Conservation (phyloP, 2,329 filamentous ascomycete genomes). For the Anisogramma anomala region DNA sequence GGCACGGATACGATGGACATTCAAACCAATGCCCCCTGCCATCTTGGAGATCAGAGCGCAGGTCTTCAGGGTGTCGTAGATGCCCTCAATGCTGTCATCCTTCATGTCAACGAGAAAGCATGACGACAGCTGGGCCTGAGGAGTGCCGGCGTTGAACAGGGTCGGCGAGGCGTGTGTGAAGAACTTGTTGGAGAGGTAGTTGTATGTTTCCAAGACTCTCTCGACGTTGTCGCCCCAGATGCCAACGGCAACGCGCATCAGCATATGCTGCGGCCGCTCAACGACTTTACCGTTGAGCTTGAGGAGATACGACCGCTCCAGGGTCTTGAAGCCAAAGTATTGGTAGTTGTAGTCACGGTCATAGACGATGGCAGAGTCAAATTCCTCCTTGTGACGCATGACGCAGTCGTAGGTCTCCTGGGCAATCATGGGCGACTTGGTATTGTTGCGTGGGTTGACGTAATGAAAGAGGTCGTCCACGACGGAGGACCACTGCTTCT, state of each 20-base stretch:
- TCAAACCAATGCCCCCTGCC: slow-evolving; percentile 93
- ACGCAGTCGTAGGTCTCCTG: slow-evolving; percentile 81
- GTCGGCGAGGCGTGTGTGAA: slow-evolving; percentile 98
- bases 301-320: slow-evolving; percentile 94
- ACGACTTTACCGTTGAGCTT: slow-evolving; percentile 93
- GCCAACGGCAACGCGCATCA: slow-evolving; percentile 96
- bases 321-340: slow-evolving; percentile 99
- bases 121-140: slow-evolving; percentile 85
- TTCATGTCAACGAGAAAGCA: slow-evolving; percentile 99
- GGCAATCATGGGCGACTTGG: slow-evolving; percentile 85
- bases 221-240: slow-evolving; percentile 95
- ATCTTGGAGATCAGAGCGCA: slow-evolving; percentile 99
- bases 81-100: slow-evolving; percentile 97
- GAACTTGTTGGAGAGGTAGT: slow-evolving; percentile 96
- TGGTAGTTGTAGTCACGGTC: slow-evolving; percentile 99
- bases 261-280: slow-evolving; percentile 97
- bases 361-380: slow-evolving; percentile 98
- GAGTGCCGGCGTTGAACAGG: slow-evolving; percentile 95
- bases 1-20: slow-evolving; percentile 90
- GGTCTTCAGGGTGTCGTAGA: slow-evolving; percentile 97
- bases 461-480: slow-evolving; percentile 91
- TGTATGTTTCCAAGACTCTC: slow-evolving; percentile 92
- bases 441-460: slow-evolving; percentile 84
- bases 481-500: slow-evolving; percentile 98
- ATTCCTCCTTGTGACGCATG: slow-evolving; percentile 90